Base-by-base conservation (phyloP, 179 eudicot genomes). In the Corrigiola litoralis region DNA sequence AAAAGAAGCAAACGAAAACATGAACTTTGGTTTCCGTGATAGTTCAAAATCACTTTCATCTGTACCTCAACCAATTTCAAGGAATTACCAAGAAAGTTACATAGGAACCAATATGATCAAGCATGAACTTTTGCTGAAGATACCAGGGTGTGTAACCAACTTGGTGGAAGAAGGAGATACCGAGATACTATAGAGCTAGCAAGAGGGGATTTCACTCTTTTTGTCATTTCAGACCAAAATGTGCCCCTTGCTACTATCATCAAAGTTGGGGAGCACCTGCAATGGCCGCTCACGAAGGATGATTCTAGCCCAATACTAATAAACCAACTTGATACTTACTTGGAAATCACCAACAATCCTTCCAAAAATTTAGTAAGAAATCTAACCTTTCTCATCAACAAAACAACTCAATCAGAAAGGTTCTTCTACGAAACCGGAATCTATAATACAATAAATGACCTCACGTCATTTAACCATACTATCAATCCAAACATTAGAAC, bases 221-320 rank as follows among this genome's bases (percentile, higher is more conserved):
- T 77, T 8, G 71, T 80, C 1, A 29, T 92, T 54, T 72, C 78
- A 0, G 98, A 92, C 27, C 84, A 72, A 14, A 68, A 75, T 2
- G 71, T 87, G 13, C 68, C 74, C 16, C 66, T 92, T 10, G 98
- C 98, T 2, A 85, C 89, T 40, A 77, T 76, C 6, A 69, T 89
- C 23, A 92, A 89, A 61, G 88, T 89, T 5, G 89, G 88, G 1
- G 72, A 79, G 13, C 81, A 80, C 66, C 84, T 89, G 32, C 95
- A 89, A 38, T 92, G 98, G 98, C 98, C 98, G 0, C 72, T 92
- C 66, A 92, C 98, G 0, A 92, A 89, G 65, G 98, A 92, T 59
- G 96, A 92, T n/a, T n/a, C n/a, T n/a, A n/a, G n/a, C n/a, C n/a
- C n/a, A n/a, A n/a, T n/a, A n/a, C n/a, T n/a, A n/a, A n/a, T n/a